phyloP scores from a whole-genome alignment of 768 basidiomycete species.

The Lentinula lateritia region DNA sequence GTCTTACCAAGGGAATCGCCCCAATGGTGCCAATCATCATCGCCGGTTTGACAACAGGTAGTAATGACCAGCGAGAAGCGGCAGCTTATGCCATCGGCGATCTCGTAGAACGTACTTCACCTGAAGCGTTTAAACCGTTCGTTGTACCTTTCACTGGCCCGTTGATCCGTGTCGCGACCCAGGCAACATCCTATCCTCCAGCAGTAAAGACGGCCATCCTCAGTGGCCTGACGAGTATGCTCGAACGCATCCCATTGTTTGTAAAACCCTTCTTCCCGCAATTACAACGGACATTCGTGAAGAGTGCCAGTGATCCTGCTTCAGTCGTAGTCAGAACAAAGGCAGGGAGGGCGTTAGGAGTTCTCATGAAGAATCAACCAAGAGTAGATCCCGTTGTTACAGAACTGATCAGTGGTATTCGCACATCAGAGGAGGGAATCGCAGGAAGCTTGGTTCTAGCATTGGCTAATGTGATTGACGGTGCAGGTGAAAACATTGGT shows the following conservation, averaged over 20 bases:
- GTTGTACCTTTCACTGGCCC: constrained; percentile 95
- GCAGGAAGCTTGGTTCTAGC: constrained; percentile 73
- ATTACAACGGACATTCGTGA: constrained; percentile 92
- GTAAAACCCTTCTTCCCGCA: constrained; percentile 99
- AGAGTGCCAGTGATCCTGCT: constrained; percentile 77
- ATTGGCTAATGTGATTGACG: constrained; percentile 68
- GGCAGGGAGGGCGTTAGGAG: constrained; percentile 81
- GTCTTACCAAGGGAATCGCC: constrained; percentile 74
- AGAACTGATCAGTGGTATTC: constrained; percentile 66
- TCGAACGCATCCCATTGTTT: constrained; percentile 79
- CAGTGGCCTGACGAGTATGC: constrained; percentile 76
- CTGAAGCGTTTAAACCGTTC: constrained; percentile 84
- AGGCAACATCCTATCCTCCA: constrained; percentile 84
- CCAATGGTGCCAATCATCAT: constrained; percentile 85
- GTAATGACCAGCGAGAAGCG: constrained; percentile 91
- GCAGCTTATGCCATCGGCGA: constrained; percentile 97
- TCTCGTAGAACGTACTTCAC: constrained; percentile 81
- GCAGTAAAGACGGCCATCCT: constrained; percentile 92
- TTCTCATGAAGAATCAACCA: constrained; percentile 86
- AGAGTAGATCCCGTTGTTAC: constrained; percentile 93
- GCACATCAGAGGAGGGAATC: constrained; percentile 59
- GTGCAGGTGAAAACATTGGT: constrained; percentile 69
- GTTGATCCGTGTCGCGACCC: constrained; percentile 90
- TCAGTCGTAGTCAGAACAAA: constrained; percentile 75
- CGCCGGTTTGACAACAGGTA: constrained; percentile 90